A percentile compares a stretch with the other conserved stretches of the same genome.
Evolutionary conservation across 2,329 filamentous ascomycete species (phyloP).

Genomic region (Endothia cerciana): DNA sequence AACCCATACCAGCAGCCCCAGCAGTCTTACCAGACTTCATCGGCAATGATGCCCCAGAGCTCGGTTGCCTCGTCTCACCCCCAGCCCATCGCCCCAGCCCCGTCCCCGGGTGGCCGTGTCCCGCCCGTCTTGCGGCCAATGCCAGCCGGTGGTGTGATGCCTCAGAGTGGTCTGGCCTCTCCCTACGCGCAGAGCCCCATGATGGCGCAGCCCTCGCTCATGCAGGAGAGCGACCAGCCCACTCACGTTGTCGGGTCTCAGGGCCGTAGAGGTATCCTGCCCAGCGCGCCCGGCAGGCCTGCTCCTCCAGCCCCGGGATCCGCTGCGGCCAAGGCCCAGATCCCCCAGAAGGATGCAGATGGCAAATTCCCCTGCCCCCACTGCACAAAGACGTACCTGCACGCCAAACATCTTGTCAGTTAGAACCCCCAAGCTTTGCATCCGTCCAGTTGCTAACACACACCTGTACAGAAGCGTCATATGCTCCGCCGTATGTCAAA

Average conservation of each 20-base stretch:
- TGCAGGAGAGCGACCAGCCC: slow-evolving; percentile 64
- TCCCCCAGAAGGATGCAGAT: slow-evolving; percentile 93
- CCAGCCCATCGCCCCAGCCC: slow-evolving; percentile 76
- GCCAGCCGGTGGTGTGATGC: slow-evolving; percentile 68
- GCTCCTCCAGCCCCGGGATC: slow-evolving; percentile 74
- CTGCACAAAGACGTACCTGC: slow-evolving; percentile 97
- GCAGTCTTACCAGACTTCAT: slow-evolving; percentile 59
- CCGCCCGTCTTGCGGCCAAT: slow-evolving; percentile 70
- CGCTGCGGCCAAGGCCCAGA: slow-evolving; percentile 74
- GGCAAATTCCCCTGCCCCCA: slow-evolving; percentile 98
- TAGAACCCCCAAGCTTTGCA: not conserved
- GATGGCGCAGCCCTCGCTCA: slow-evolving; percentile 58
- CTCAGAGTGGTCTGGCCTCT: slow-evolving; percentile 59
- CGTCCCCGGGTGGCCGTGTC: slow-evolving; percentile 56
- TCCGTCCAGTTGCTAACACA: not conserved
- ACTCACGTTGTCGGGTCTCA: slow-evolving; percentile 96
- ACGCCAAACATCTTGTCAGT: slow-evolving; percentile 79
- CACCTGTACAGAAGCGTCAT: slow-evolving; percentile 71
- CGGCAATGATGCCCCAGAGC: slow-evolving; percentile 68
- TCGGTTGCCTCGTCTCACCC: slow-evolving; percentile 71
- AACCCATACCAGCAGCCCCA: slow-evolving; percentile 55
- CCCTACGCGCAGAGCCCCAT: slow-evolving; percentile 63
- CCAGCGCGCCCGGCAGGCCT: slow-evolving; percentile 85
- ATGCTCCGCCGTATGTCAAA: slow-evolving; percentile 89
- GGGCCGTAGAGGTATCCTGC: slow-evolving; percentile 86